A percentile compares a stretch with the other conserved stretches of the same genome.
These are phyloP conservation scores for Leptosphaerulina australis DNA, from an alignment of 2,329 filamentous ascomycete species.

Conservation along the genomic window DNA sequence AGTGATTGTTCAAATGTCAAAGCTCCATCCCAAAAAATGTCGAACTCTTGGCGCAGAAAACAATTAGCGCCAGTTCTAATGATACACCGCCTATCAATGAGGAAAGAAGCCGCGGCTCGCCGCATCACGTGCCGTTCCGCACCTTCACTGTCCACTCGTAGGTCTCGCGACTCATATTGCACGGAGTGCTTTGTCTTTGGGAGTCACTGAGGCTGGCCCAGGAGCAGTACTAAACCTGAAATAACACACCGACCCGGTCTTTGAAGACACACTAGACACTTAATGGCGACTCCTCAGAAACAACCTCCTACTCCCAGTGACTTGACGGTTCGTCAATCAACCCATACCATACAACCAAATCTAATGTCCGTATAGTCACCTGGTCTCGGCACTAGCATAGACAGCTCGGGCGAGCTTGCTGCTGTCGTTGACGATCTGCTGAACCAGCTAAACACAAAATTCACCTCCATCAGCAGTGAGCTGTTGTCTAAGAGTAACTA, in stretches of 20 bases:
- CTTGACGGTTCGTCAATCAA: neutral
- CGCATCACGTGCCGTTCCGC: conserved; percentile 28
- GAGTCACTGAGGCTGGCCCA: too few relatives aligned
- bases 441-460: conserved; percentile 83
- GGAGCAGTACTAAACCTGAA: too few relatives aligned
- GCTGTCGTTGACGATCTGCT: conserved; percentile 85
- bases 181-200: neutral
- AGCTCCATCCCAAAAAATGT: conserved; percentile 36
- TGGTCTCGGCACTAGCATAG: conserved; percentile 26
- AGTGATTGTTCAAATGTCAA: conserved; percentile 22
- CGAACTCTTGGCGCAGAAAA: conserved; percentile 47
- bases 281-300: conserved; percentile 29
- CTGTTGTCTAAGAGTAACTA: conserved; percentile 83
- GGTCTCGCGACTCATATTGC: too few relatives aligned
- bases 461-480: conserved; percentile 81
- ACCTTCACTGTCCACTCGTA: too few relatives aligned
- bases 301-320: conserved; percentile 10
- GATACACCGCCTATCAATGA: conserved; percentile 38
- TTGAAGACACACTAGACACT: neutral
- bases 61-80: conserved; percentile 23
- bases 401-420: conserved; percentile 65
- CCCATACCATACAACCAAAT: neutral
- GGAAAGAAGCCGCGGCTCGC: conserved; percentile 34
- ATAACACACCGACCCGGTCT: too few relatives aligned
- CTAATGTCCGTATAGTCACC: conserved; percentile 18